Evolutionary conservation across 805 yeast species (phyloP).

Genomic region (Candida sakaeoensis): DNA sequence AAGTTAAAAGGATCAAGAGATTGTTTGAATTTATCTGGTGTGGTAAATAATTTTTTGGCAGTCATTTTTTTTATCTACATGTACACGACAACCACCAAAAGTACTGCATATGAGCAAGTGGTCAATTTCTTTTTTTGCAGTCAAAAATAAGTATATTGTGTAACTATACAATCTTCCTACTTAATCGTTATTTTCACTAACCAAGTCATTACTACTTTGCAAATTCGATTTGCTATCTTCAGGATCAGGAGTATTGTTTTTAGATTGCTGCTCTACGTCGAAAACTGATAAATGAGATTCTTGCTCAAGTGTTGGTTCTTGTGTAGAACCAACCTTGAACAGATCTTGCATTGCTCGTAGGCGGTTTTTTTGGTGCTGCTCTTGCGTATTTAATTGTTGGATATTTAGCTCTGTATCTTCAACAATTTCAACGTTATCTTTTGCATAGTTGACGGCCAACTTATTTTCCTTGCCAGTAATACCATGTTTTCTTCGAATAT

Average conservation of each 20-base stretch:
- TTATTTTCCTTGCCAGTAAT: constrained; percentile 43
- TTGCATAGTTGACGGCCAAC: constrained; percentile 41
- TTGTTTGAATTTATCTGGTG: neutral
- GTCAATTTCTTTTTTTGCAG: constrained; percentile 4
- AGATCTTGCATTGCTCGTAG: constrained; percentile 4
- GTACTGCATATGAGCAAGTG: constrained; percentile 1
- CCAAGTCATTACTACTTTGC: neutral
- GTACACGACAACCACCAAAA: constrained; percentile 1
- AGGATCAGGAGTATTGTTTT: neutral
- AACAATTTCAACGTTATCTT: constrained; percentile 37
- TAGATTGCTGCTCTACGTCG: neutral
- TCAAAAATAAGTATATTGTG: neutral
- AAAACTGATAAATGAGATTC: neutral
- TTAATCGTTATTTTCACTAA: neutral
- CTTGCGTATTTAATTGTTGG: constrained; percentile 9
- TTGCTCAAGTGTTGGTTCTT: neutral
- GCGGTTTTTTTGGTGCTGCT: constrained; percentile 4
- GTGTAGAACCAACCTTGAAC: constrained; percentile 1
- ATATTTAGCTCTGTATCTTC: constrained; percentile 19
- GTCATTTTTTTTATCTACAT: constrained; percentile 1
- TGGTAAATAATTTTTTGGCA: constrained; percentile 1
- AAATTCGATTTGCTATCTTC: neutral
- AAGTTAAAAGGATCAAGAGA: neutral
- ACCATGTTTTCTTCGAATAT: constrained; percentile 41
- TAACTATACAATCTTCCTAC: too few relatives aligned